phyloP scores from a whole-genome alignment of 2,329 filamentous ascomycete genomes.

The Diaporthe ilicicola region DNA sequence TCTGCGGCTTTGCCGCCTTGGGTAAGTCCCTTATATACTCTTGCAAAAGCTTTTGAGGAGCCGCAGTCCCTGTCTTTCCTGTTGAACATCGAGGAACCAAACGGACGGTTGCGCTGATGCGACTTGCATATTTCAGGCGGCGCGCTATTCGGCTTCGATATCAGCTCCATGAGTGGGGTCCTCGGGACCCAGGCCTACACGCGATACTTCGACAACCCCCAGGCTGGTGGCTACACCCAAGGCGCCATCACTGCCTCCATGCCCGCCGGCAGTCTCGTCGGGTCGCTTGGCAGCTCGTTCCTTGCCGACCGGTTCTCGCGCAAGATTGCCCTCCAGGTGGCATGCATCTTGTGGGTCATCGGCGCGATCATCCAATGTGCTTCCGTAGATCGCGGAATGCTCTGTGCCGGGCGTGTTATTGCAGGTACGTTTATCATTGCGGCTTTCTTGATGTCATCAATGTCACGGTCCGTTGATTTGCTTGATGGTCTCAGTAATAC shows the following conservation, averaged over 20 bases:
- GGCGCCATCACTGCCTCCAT: slow-evolving; percentile 78
- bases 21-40: slow-evolving; percentile 48
- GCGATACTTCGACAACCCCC: slow-evolving; percentile 71
- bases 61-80: neutral
- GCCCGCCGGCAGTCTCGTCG: slow-evolving; percentile 76
- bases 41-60: neutral
- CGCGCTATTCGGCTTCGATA: slow-evolving; percentile 81
- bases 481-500: neutral
- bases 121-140: slow-evolving; percentile 58
- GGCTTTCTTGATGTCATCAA: neutral
- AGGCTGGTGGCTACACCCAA: slow-evolving; percentile 55
- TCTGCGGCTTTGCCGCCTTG: slow-evolving; percentile 69
- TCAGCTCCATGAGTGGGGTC: slow-evolving; percentile 76
- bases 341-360: slow-evolving; percentile 60
- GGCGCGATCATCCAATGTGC: slow-evolving; percentile 66
- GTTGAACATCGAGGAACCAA: neutral
- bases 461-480: neutral
- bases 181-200: slow-evolving; percentile 74
- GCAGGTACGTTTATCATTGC: neutral
- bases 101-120: neutral
- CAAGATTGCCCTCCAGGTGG: slow-evolving; percentile 57
- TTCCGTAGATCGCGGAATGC: slow-evolving; percentile 73
- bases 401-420: slow-evolving; percentile 76
- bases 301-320: slow-evolving; percentile 60
- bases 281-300: slow-evolving; percentile 58